Base-by-base conservation (phyloP, 192 early-diverging fungal genomes). In the Allomyces macrogynus region DNA sequence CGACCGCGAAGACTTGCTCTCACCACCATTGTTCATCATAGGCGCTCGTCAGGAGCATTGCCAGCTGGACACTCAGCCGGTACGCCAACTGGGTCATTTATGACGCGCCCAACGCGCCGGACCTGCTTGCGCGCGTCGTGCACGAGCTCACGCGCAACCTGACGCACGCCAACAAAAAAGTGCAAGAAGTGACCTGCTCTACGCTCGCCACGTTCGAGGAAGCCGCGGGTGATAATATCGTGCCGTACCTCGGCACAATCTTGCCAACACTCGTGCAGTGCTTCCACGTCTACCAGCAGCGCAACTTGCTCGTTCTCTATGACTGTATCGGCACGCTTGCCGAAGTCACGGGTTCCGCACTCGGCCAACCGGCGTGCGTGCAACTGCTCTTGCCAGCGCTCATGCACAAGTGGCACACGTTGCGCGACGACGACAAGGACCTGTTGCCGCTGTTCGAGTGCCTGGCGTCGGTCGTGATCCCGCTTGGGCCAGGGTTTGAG, bases 291-390 rank as follows among this genome's bases (percentile, higher is more conserved):
- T 99, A 99, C 78, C 90, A 98, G 80, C 78, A 89, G 65, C 92
- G 92, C 78, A 99, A 99, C 72, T 74, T 94, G 66, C 76, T 97
- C 40, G 89, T 97, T 65, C 78, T 99, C 60, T 99, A 97, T 73
- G 95, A 99, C 68, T 94, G 92, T 3, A 82, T 99, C 16, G 93
- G 92, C 43, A 99, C 95, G n/a, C 79, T 99, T 44, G 95, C 95
- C 14, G 95, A 97, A 67, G 80, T 87, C 12, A 92, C 97, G 18
- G 90, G 88, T 1, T 65, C 73, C n/a, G 87, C 84, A 61, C 84
- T 99, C 49, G 89, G 85, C 75, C 81, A 85, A 61, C 87, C 83
- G 64, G 73, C 84, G 61, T 92, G 81, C 68, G 87, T 93, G 57
- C 79, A 92, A 44, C 66, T 89, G 23, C 77, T 97, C 66, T 90